These are phyloP conservation scores for Aspergillus proliferans DNA, from an alignment of 2,329 filamentous ascomycete genomes.

Conservation along the genomic window DNA sequence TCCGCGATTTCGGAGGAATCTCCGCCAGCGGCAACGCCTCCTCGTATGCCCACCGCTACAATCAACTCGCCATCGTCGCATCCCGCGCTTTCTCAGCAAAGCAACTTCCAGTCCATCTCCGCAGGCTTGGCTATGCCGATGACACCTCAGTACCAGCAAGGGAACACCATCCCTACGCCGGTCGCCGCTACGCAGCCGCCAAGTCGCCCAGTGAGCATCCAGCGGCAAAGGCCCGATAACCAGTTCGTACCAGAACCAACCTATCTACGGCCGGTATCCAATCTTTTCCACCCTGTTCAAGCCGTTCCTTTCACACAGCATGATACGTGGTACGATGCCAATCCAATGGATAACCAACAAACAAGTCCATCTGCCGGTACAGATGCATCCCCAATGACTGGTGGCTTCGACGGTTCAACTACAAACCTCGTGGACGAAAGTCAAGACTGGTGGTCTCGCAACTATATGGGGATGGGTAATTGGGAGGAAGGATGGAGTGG, in stretches of 20 bases:
- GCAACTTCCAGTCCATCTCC: slow-evolving; percentile 6
- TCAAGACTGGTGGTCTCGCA: slow-evolving; percentile 59
- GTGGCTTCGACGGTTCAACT: slow-evolving; percentile 50
- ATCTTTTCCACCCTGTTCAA: slow-evolving; percentile 13
- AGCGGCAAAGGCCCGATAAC: slow-evolving; percentile 14
- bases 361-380: slow-evolving; percentile 25
- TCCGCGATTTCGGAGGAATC: slow-evolving; percentile 20
- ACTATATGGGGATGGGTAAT: slow-evolving; percentile 58
- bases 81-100: slow-evolving; percentile 3
- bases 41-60: slow-evolving; percentile 14
- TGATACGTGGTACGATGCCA: slow-evolving; percentile 29
- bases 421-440: slow-evolving; percentile 57
- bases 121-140: slow-evolving; percentile 9
- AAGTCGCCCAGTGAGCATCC: slow-evolving; percentile 12
- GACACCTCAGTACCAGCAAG: slow-evolving; percentile 12
- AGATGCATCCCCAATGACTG: slow-evolving; percentile 41
- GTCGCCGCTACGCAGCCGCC: slow-evolving; percentile 15
- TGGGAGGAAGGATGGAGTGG: slow-evolving; percentile 41
- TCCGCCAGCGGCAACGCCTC: slow-evolving; percentile 10
- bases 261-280: slow-evolving; percentile 23
- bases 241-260: slow-evolving; percentile 24
- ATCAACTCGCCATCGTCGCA: slow-evolving; percentile 11
- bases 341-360: slow-evolving; percentile 18
- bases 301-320: slow-evolving; percentile 20
- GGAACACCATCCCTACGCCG: slow-evolving; percentile 10